Percentiles rank a stretch among this genome's conserved stretches.
Evolutionary conservation across 1,284 basidiomycete species (phyloP).

Genomic region (Irpex rosettiformis): DNA sequence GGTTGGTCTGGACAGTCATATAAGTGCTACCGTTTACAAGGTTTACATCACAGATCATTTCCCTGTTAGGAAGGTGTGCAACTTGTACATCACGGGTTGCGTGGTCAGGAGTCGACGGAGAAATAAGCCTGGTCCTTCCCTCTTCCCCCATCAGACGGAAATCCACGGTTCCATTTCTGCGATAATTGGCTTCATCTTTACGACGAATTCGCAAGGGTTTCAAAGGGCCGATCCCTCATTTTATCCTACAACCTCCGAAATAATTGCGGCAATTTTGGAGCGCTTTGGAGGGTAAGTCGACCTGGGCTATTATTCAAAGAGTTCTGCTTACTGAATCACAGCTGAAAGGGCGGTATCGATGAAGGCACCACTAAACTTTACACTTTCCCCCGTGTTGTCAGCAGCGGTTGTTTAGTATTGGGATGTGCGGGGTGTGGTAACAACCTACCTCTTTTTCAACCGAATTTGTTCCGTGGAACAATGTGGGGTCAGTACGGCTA

Average conservation of each 20-base stretch:
- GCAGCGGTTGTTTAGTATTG: not conserved
- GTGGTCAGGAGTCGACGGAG: not conserved
- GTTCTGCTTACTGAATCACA: not conserved
- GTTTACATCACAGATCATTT: not conserved
- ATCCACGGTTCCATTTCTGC: not conserved
- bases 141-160: not conserved
- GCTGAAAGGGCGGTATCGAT: not conserved
- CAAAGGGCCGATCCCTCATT: not conserved
- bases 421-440: not conserved
- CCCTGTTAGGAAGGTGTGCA: not conserved
- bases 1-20: too few relatives aligned
- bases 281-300: not conserved
- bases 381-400: not conserved
- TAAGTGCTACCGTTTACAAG: too few relatives aligned
- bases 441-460: not conserved
- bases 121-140: not conserved
- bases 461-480: not conserved
- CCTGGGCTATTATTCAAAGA: not conserved
- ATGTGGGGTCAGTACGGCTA: not conserved
- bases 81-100: conserved; percentile 1
- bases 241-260: not conserved
- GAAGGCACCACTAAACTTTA: not conserved
- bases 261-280: not conserved
- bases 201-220: not conserved
- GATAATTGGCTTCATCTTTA: not conserved